These are phyloP conservation scores for Artemisia argyi DNA, from an alignment of 129 eudicot species.

Conservation along the genomic window DNA sequence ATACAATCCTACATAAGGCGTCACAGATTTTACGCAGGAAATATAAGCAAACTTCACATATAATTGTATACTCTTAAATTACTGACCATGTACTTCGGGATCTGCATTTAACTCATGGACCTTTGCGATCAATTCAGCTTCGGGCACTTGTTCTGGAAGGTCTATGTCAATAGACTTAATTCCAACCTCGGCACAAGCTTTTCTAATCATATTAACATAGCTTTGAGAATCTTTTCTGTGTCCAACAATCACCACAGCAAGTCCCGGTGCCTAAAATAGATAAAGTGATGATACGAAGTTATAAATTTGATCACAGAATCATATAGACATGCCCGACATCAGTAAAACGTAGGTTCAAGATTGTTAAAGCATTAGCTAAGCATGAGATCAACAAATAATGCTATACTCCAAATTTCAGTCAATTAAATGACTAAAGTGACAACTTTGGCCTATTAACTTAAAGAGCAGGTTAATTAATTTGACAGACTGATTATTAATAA, in stretches of 20 bases:
- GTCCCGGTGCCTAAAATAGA: slow-evolving; percentile 72
- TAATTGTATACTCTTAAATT: background rate
- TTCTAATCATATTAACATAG: slow-evolving; percentile 89
- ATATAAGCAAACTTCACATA: background rate
- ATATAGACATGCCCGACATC: background rate
- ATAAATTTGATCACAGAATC: background rate
- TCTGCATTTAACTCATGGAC: slow-evolving; percentile 83
- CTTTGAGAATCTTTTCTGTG: slow-evolving; percentile 91
- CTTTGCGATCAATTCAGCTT: slow-evolving; percentile 72
- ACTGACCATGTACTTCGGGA: slow-evolving; percentile 87
- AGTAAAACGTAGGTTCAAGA: too few relatives aligned
- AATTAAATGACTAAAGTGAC: too few relatives aligned
- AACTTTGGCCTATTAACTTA: too few relatives aligned
- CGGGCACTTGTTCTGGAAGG: slow-evolving; percentile 81
- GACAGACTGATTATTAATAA: too few relatives aligned
- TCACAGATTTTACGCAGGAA: background rate
- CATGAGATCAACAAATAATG: too few relatives aligned
- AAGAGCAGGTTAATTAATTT: too few relatives aligned
- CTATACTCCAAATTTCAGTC: too few relatives aligned
- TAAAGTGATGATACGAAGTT: background rate
- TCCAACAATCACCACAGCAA: slow-evolving; percentile 94
- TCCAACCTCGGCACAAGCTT: slow-evolving; percentile 89
- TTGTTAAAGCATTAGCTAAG: too few relatives aligned
- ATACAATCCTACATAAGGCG: background rate
- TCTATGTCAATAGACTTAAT: slow-evolving; percentile 71